Conservation (phyloP, 495 filamentous ascomycete species). For the Xylaria longipes region DNA sequence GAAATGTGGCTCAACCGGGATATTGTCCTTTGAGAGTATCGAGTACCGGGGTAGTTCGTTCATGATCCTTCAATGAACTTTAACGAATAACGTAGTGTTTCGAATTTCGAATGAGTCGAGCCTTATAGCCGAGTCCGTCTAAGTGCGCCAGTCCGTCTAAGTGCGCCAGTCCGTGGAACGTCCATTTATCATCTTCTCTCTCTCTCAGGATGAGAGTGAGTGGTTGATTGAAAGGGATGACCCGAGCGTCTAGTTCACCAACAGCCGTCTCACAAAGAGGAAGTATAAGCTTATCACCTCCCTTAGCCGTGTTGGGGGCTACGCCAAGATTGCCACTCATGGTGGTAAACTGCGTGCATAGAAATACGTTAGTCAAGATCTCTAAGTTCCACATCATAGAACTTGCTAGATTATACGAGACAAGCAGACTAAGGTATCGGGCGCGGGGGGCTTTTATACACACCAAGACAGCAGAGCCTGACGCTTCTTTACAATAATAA, state of each 20-base stretch:
- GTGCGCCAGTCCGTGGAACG: conserved; percentile 4
- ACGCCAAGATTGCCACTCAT: background rate
- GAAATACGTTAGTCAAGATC: too few relatives aligned
- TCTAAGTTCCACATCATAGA: too few relatives aligned
- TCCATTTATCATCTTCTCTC: background rate
- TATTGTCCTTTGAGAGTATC: too few relatives aligned
- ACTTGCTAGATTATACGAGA: too few relatives aligned
- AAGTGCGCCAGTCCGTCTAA: conserved; percentile 10
- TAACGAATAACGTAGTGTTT: background rate
- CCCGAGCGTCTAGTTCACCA: conserved; percentile 1
- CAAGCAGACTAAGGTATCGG: too few relatives aligned
- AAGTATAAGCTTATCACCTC: conserved; percentile 4
- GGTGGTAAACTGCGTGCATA: background rate
- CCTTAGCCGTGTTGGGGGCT: background rate
- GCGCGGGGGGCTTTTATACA: too few relatives aligned
- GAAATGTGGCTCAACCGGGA: background rate
- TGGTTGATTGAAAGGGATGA: conserved; percentile 5
- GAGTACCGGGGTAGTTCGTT: too few relatives aligned
- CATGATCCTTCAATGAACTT: background rate
- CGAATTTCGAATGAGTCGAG: background rate
- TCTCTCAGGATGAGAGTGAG: background rate
- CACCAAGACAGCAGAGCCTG: background rate
- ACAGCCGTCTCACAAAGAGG: background rate
- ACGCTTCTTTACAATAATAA: background rate
- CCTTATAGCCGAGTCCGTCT: background rate